Base-by-base conservation (phyloP, 768 basidiomycete genomes). In the Neoboletus brunneissimus region DNA sequence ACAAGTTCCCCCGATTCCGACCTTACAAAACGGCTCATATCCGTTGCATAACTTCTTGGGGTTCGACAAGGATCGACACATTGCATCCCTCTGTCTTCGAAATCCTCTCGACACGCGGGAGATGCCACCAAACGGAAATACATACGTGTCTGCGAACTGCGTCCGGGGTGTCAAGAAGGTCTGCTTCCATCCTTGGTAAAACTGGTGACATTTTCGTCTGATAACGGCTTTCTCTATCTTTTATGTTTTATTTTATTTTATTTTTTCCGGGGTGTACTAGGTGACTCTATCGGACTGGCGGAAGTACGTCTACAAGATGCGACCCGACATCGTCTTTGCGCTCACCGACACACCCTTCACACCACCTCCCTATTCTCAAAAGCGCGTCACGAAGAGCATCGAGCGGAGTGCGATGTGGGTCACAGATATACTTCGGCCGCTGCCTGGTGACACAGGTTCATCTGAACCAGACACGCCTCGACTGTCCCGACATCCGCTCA, bases 91-190 rank as follows among this genome's bases (percentile, higher is more conserved):
- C 65, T 79, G 83, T 2, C 72, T 85, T 11, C 77, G 91, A 20
- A 84, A 93, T 73, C 87, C 88, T 0, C 69, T 74, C 40, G 85
- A 90, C 67, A 74, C 70, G 6, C 73, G 80, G 43, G 84, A 84
- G 59, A 86, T 90, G 81, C 90, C 91, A 0, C 75, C 89, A 0
- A 93, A 91, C 59, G 83, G 85, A 4, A 82, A 84, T 35, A 61
- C 75, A 7, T 74, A 80, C 57, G 71, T 90, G 12, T 77, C 79
- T 4, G 84, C 82, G 0, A 73, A 77, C 32, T 85, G 85, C 51
- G 70, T 87, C 27, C 76, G 89, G 11, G 91, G 91, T 10, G 83
- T 91, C 1, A 80, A 83, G 25, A 88, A 86, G 83, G 89, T 87
- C 32, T 25, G 74, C 53, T 46, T 23, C 13, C 16, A 18, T 53